Evolutionary conservation across 805 yeast genomes (phyloP), one percentile per base, ranked within the genome.

Genomic region (Clavispora asparagi): DNA sequence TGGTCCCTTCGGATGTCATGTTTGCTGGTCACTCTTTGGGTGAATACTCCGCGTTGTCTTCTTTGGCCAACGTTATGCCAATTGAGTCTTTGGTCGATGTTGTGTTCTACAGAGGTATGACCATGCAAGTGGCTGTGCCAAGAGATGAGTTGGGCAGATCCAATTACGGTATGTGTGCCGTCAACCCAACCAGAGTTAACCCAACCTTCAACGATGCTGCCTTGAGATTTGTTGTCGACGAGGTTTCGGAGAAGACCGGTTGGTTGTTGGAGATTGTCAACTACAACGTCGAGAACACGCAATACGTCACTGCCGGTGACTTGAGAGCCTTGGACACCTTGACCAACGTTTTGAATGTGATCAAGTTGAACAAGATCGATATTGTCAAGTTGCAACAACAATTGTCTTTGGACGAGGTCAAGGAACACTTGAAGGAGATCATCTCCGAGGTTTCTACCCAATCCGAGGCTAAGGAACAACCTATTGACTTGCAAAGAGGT

Each of bases 61-160:
- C 99, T 26, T 77, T 94, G 61, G 99, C 97, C 45, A 96, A 94
- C 66, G 97, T 95, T 49, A 92, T 94, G 98, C 96, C 98, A 41
- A 90, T 94, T 59, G 99, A 94, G 74, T 86, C 95, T 6, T 78
- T 92, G 57, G 97, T 92, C 52, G 98, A 92, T 68, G 95, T 92
- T 68, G 98, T 92, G 45, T 94, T 94, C 80, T 95, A 94, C 81
- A 85, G 99, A 78, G 99, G 99, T 80, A 94, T 94, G 98, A 95
- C 99, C 42, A 94, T 94, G 99, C 99, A 94, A 77, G 99, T 94
- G 55, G 99, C 99, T 41, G 99, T 94, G 56, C 98, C 98, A 65
- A 86, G 99, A 76, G 99, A 94, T 71, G 80, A 83, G 46, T 65
- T 71, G 43, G 99, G 99, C 42, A 86, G 98, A 74, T 94, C 99